Evolutionary conservation across 352 stramenopile genomes (phyloP).

Genomic region (Phytophthora vignae): DNA sequence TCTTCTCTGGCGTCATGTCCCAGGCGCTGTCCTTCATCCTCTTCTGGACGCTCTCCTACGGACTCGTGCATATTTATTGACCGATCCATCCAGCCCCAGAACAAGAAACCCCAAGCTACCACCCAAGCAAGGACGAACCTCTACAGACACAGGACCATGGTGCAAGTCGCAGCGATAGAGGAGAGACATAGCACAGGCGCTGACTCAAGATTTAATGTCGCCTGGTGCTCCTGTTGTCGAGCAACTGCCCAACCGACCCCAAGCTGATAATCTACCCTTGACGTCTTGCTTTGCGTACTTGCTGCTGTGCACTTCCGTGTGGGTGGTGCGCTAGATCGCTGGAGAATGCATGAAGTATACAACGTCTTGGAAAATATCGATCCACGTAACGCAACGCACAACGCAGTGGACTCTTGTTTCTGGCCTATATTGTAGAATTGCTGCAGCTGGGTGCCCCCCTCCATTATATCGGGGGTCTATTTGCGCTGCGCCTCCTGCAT

Average conservation of each 20-base stretch:
- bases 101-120: not conserved
- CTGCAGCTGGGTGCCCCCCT: constrained; percentile 1
- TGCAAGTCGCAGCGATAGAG: not conserved
- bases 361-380: too few species aligned
- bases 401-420: not conserved
- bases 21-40: constrained; percentile 89
- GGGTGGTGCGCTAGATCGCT: too few species aligned
- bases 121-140: not conserved
- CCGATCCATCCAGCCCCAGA: constrained; percentile 3
- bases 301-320: not conserved
- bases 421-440: constrained; percentile 7
- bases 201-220: not conserved
- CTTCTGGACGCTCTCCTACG: constrained; percentile 91
- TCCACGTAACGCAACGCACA: not conserved
- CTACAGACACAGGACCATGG: not conserved
- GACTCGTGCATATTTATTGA: constrained; percentile 93
- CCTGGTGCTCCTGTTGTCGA: too few species aligned
- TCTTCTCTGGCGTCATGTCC: constrained; percentile 77
- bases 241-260: not conserved
- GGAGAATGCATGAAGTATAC: too few species aligned
- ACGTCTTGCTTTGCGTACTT: constrained; percentile 14
- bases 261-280: constrained; percentile 8
- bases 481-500: constrained; percentile 58
- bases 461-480: constrained; percentile 13
- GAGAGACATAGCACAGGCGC: too few species aligned